A percentile compares a stretch with the other conserved stretches of the same genome.
phyloP scores from a whole-genome alignment of 805 yeast genomes.

The Zygosaccharomyces siamensis region DNA sequence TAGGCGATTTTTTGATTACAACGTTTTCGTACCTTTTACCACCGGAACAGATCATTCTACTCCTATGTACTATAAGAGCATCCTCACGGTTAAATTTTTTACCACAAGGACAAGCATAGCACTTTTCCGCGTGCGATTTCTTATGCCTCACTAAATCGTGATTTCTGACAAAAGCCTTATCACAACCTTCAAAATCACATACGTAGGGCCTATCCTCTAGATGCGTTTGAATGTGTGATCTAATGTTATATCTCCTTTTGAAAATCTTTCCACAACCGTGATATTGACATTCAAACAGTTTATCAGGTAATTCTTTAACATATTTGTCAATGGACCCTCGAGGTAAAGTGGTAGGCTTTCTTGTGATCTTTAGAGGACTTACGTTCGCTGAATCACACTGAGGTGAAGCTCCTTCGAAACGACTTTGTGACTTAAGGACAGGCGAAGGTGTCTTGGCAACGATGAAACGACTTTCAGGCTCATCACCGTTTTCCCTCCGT shows the following conservation, averaged over 20 bases:
- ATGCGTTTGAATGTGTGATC: slow-evolving; percentile 97
- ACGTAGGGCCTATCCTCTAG: slow-evolving; percentile 87
- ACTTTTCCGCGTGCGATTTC: slow-evolving; percentile 74
- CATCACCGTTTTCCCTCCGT: slow-evolving; percentile 14
- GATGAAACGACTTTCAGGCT: slow-evolving; percentile 34
- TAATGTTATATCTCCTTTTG: slow-evolving; percentile 81
- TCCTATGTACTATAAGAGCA: slow-evolving; percentile 76
- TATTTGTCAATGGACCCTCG: slow-evolving; percentile 85
- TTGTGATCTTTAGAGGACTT: slow-evolving; percentile 29
- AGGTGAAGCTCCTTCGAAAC: slow-evolving; percentile 25
- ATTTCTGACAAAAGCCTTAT: slow-evolving; percentile 86
- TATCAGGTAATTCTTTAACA: slow-evolving; percentile 76
- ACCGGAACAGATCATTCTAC: slow-evolving; percentile 76
- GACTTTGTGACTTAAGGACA: slow-evolving; percentile 37
- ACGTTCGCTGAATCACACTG: slow-evolving; percentile 13
- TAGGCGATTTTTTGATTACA: slow-evolving; percentile 31
- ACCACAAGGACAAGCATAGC: slow-evolving; percentile 84
- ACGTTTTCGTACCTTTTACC: slow-evolving; percentile 40
- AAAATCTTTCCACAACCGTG: slow-evolving; percentile 78
- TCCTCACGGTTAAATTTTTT: slow-evolving; percentile 87
- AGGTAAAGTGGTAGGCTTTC: slow-evolving; percentile 49
- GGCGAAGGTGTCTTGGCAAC: slow-evolving; percentile 44
- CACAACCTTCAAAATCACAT: slow-evolving; percentile 61
- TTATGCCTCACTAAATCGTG: slow-evolving; percentile 90
- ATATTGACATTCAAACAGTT: slow-evolving; percentile 67